Evolutionary conservation across 2,329 filamentous ascomycete genomes (phyloP).

Genomic region (Aspergillus eucalypticola): DNA sequence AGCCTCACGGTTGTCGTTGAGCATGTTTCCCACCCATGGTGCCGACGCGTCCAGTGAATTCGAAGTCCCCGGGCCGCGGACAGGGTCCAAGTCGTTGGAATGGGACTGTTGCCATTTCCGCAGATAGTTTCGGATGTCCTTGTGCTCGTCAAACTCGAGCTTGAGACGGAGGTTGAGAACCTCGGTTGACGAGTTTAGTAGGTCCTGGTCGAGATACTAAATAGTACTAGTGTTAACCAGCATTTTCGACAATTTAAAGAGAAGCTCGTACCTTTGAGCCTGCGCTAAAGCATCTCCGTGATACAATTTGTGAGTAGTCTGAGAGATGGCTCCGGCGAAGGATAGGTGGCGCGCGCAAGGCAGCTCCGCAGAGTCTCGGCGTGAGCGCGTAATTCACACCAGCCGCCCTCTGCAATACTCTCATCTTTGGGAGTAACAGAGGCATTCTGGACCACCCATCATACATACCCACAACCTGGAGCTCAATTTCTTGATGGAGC

Average conservation of each 20-base stretch:
- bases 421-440: slow-evolving; percentile 25
- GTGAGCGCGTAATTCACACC: slow-evolving; percentile 2
- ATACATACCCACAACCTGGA: slow-evolving; percentile 12
- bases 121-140: slow-evolving; percentile 45
- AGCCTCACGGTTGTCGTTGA: slow-evolving; percentile 34
- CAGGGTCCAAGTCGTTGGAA: slow-evolving; percentile 31
- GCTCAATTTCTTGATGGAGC: neutral
- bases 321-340: neutral
- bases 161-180: slow-evolving; percentile 32
- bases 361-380: slow-evolving; percentile 1
- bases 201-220: slow-evolving; percentile 4
- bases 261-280: slow-evolving; percentile 5
- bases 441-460: slow-evolving; percentile 21
- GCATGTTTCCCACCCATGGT: slow-evolving; percentile 34
- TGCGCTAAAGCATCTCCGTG: slow-evolving; percentile 2
- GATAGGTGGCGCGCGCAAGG: neutral
- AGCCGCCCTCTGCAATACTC: slow-evolving; percentile 12
- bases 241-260: neutral
- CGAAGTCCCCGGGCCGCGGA: slow-evolving; percentile 25
- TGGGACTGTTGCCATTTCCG: slow-evolving; percentile 41
- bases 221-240: too few species aligned
- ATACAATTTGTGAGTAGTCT: neutral
- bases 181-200: slow-evolving; percentile 12
- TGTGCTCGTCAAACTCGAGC: slow-evolving; percentile 38
- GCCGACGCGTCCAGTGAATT: slow-evolving; percentile 12